Percentiles rank a stretch among this genome's conserved stretches.
Evolutionary conservation across 805 yeast genomes (phyloP).

Genomic region (Kockiozyma suomiensis): DNA sequence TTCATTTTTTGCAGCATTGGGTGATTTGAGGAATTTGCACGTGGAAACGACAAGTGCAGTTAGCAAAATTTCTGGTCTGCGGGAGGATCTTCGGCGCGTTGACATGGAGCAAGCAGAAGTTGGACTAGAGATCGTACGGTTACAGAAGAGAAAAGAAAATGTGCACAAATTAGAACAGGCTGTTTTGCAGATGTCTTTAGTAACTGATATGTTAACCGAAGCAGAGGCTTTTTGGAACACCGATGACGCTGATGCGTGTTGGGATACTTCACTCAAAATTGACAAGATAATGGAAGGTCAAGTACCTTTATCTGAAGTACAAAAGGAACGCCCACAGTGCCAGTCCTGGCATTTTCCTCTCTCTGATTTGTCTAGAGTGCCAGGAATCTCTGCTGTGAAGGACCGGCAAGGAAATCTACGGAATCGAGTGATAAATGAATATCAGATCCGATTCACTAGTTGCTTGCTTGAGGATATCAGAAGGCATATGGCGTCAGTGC

Average conservation of each 20-base stretch:
- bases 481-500: constrained; percentile 54
- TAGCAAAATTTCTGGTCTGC: constrained; percentile 51
- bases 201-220: constrained; percentile 51
- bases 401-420: constrained; percentile 59
- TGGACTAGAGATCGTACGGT: constrained; percentile 55
- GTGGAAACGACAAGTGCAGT: constrained; percentile 57
- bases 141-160: constrained; percentile 58
- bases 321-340: constrained; percentile 33
- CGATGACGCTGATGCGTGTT: constrained; percentile 53
- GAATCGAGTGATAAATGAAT: constrained; percentile 69
- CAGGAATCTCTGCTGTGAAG: constrained; percentile 55
- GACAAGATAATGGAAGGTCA: constrained; percentile 64
- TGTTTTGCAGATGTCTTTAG: constrained; percentile 55
- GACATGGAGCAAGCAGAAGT: constrained; percentile 54
- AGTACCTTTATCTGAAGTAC: constrained; percentile 1
- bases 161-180: constrained; percentile 65
- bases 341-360: constrained; percentile 42
- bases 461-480: constrained; percentile 64
- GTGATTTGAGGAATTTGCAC: constrained; percentile 70
- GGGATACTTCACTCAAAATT: constrained; percentile 59
- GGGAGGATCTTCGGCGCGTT: constrained; percentile 49
- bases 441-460: constrained; percentile 59
- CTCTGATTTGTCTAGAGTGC: constrained; percentile 49
- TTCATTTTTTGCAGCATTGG: constrained; percentile 81
- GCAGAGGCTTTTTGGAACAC: constrained; percentile 52